phyloP scores from a whole-genome alignment of 495 filamentous ascomycete genomes.

The Neurospora sp. region DNA sequence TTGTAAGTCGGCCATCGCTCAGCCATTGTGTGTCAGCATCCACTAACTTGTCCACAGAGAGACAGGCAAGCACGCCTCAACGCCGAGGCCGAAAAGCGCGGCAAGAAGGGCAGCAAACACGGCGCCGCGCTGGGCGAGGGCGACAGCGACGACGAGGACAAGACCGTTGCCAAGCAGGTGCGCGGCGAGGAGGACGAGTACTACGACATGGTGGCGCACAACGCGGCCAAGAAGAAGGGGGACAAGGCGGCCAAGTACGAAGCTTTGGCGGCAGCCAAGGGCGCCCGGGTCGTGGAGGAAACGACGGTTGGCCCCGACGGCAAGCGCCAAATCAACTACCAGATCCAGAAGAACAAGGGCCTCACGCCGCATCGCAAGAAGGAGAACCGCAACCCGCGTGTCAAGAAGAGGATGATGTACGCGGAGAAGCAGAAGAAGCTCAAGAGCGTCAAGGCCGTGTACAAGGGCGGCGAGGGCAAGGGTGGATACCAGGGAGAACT shows the following conservation, averaged over 20 bases:
- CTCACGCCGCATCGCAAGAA: slow-evolving; percentile 82
- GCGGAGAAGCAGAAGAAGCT: slow-evolving; percentile 94
- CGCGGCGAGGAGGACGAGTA: slow-evolving; percentile 64
- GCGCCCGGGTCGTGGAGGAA: slow-evolving; percentile 48
- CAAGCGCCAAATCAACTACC: slow-evolving; percentile 80
- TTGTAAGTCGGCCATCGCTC: slow-evolving; percentile 24
- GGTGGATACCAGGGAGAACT: slow-evolving; percentile 87
- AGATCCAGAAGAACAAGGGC: slow-evolving; percentile 96
- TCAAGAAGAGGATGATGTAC: slow-evolving; percentile 94
- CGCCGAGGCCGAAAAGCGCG: slow-evolving; percentile 74
- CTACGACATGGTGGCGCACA: slow-evolving; percentile 74
- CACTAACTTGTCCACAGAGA: slow-evolving; percentile 23
- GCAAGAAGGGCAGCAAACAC: slow-evolving; percentile 51
- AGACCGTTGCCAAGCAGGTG: slow-evolving; percentile 28
- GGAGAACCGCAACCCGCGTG: slow-evolving; percentile 83
- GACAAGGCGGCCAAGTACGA: slow-evolving; percentile 51
- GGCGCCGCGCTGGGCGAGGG: slow-evolving; percentile 51
- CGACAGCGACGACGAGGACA: slow-evolving; percentile 52
- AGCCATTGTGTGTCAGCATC: neutral
- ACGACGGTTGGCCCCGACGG: slow-evolving; percentile 59
- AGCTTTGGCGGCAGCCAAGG: slow-evolving; percentile 33
- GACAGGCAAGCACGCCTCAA: slow-evolving; percentile 80
- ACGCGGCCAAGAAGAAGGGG: slow-evolving; percentile 57
- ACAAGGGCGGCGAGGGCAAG: slow-evolving; percentile 75
- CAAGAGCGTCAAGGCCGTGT: slow-evolving; percentile 67